Conservation (phyloP, 2,329 filamentous ascomycete species). For the Anisogramma anomala region DNA sequence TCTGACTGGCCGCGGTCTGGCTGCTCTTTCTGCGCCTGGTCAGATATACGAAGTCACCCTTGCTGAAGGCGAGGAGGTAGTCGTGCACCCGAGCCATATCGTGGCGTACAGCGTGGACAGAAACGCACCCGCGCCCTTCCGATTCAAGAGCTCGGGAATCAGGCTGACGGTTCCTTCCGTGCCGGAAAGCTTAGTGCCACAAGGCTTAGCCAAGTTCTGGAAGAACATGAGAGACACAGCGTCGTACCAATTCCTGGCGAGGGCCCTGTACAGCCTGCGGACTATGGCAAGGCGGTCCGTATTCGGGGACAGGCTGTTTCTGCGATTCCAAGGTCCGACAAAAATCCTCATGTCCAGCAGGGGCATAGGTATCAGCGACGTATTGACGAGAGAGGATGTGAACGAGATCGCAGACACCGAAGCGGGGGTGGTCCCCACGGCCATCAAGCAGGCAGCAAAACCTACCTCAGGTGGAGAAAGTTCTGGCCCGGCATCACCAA, state of each 20-base stretch:
- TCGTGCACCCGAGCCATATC: slow-evolving; percentile 83
- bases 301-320: slow-evolving; percentile 87
- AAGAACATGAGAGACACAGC: slow-evolving; percentile 58
- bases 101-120: slow-evolving; percentile 76
- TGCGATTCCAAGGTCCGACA: slow-evolving; percentile 77
- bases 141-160: slow-evolving; percentile 67
- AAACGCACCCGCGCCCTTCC: slow-evolving; percentile 68
- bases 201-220: slow-evolving; percentile 53
- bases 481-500: slow-evolving; percentile 18
- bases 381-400: slow-evolving; percentile 65
- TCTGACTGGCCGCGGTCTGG: slow-evolving; percentile 75
- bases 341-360: slow-evolving; percentile 83
- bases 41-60: slow-evolving; percentile 81
- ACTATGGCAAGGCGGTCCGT: slow-evolving; percentile 72
- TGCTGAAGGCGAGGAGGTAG: slow-evolving; percentile 74
- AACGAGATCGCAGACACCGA: slow-evolving; percentile 83
- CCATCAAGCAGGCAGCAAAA: slow-evolving; percentile 36
- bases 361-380: slow-evolving; percentile 66
- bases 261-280: slow-evolving; percentile 55
- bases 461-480: slow-evolving; percentile 21
- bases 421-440: slow-evolving; percentile 55
- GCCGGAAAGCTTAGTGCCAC: slow-evolving; percentile 52
- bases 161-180: slow-evolving; percentile 66
- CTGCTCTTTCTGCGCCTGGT: slow-evolving; percentile 74
- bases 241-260: slow-evolving; percentile 59